Evolutionary conservation across 805 yeast genomes (phyloP).

Genomic region (Candida pseudofarinosa): DNA sequence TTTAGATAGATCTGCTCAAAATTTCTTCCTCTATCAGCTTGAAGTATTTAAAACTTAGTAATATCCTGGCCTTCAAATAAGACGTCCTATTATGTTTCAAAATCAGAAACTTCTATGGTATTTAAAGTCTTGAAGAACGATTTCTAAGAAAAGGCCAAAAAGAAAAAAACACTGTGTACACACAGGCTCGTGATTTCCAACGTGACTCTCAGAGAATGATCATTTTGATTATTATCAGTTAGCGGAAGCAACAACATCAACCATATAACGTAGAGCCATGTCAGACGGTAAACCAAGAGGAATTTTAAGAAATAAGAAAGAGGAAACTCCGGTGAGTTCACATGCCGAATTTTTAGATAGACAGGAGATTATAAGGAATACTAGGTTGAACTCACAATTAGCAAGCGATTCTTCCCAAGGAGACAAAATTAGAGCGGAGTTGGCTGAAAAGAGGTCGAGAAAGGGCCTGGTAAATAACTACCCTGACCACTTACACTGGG

Average conservation of each 20-base stretch:
- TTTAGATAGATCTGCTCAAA: background rate
- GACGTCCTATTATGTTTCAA: too few species aligned
- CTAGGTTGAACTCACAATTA: constrained; percentile 66
- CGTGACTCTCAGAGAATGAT: background rate
- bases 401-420: constrained; percentile 36
- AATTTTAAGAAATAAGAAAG: constrained; percentile 49
- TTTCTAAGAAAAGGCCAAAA: background rate
- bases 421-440: constrained; percentile 43
- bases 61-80: too few species aligned
- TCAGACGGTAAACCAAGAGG: constrained; percentile 31
- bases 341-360: constrained; percentile 43
- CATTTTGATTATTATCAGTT: background rate
- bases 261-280: constrained; percentile 1
- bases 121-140: background rate
- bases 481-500: constrained; percentile 67
- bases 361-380: constrained; percentile 73
- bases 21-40: background rate
- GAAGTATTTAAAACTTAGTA: too few species aligned
- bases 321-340: constrained; percentile 20
- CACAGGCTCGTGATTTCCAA: background rate
- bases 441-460: constrained; percentile 35
- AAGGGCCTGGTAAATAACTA: constrained; percentile 4
- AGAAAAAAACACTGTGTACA: background rate
- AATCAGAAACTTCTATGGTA: too few species aligned
- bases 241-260: background rate